Percentiles rank a stretch among this genome's conserved stretches.
These are phyloP conservation scores for Stentor coeruleus DNA, from an alignment of 73 alveolate species.

Conservation along the genomic window DNA sequence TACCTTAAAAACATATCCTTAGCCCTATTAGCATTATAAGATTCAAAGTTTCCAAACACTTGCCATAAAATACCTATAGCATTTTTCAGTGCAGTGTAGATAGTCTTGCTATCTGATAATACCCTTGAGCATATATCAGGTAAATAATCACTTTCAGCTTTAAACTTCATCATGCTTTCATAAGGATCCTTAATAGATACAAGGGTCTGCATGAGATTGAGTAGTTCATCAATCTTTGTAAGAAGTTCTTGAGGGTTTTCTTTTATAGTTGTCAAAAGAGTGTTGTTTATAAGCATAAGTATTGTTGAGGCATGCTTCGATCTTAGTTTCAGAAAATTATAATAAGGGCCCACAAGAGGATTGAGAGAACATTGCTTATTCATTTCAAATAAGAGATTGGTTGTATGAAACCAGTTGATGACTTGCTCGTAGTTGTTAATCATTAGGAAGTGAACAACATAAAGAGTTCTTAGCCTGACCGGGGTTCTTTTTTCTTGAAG, in stretches of 20 bases:
- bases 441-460: neutral
- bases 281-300: too few relatives aligned
- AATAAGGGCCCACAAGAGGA: neutral
- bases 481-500: neutral
- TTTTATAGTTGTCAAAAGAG: neutral
- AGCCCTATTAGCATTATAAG: neutral
- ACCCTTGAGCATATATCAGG: neutral
- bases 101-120: neutral
- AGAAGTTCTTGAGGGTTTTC: neutral
- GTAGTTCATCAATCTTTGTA: neutral
- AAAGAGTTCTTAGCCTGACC: neutral
- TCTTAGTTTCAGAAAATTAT: too few relatives aligned
- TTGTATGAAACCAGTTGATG: neutral
- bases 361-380: neutral
- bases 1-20: neutral
- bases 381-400: neutral
- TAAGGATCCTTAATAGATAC: neutral
- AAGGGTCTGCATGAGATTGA: neutral
- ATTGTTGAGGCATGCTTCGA: neutral
- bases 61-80: neutral
- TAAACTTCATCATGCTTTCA: neutral
- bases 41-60: neutral
- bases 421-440: neutral
- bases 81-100: neutral
- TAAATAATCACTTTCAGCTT: neutral